Conservation (phyloP, 345 rosid species). For the Firmiana major region DNA sequence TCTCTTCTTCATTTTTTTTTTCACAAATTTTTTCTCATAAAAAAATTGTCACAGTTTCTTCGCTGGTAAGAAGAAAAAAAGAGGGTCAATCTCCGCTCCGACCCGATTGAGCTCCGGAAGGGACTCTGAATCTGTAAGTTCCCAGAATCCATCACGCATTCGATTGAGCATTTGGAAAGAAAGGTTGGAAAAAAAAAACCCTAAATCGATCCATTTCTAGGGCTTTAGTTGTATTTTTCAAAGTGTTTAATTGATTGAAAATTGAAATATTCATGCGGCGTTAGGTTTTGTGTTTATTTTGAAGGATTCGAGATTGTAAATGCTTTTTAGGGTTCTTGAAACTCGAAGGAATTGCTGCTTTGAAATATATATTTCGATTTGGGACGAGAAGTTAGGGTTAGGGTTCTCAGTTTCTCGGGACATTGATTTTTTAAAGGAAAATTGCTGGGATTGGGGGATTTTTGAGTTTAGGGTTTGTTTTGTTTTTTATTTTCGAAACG, state of each 20-base stretch:
- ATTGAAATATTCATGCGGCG: conserved; percentile 12
- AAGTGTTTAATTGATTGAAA: conserved; percentile 13
- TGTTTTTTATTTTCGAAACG: conserved; percentile 21
- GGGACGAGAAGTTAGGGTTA: conserved; percentile 30
- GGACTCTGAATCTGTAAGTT: conserved; percentile 47
- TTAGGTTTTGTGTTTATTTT: conserved; percentile 21
- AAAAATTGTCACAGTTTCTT: neutral
- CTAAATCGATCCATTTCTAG: conserved; percentile 23
- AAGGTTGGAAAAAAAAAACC: neutral
- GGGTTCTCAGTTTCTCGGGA: conserved; percentile 36
- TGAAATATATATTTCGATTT: conserved; percentile 21
- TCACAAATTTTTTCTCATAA: conserved; percentile 11
- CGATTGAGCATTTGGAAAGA: conserved; percentile 16
- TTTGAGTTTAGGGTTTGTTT: conserved; percentile 39
- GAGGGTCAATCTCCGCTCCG: conserved; percentile 20
- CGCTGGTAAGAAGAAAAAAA: neutral
- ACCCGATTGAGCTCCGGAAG: conserved; percentile 31
- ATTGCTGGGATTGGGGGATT: conserved; percentile 14
- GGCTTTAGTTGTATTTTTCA: conserved; percentile 9
- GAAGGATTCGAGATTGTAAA: conserved; percentile 20
- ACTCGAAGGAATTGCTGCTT: conserved; percentile 30
- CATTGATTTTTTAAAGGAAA: conserved; percentile 18
- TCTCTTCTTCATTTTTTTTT: conserved; percentile 16
- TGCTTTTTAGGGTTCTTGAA: conserved; percentile 42
- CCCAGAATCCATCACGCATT: conserved; percentile 19